Evolutionary conservation across 306 rosid species (phyloP).

Genomic region (Quercus suber): DNA sequence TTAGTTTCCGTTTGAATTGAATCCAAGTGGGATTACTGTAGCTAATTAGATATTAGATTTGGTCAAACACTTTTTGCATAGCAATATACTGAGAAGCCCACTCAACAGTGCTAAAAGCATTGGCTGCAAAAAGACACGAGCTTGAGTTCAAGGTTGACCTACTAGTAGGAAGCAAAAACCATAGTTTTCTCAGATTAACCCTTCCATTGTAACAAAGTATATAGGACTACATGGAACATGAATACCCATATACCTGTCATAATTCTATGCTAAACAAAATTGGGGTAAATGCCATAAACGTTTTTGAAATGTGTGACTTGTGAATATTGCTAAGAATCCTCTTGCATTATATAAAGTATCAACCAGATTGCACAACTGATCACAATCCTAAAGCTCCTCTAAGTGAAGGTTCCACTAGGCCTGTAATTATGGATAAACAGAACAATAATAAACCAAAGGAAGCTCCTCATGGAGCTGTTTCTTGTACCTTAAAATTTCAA

Average conservation of each 20-base stretch:
- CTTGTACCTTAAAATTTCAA: slow-evolving; percentile 40
- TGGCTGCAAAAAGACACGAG: neutral
- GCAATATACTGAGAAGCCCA: too few relatives aligned
- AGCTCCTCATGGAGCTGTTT: slow-evolving; percentile 14
- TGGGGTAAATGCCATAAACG: too few relatives aligned
- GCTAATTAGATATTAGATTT: too few relatives aligned
- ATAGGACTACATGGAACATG: neutral
- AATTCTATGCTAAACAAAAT: neutral
- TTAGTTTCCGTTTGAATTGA: too few relatives aligned
- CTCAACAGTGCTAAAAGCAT: neutral
- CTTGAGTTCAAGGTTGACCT: neutral
- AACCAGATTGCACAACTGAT: neutral
- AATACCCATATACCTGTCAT: neutral
- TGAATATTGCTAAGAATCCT: neutral
- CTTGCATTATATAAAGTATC: neutral
- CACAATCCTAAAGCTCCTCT: neutral
- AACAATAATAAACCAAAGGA: slow-evolving; percentile 5
- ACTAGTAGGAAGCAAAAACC: neutral
- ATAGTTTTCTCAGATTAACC: neutral
- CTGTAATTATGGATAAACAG: neutral
- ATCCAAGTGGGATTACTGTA: too few relatives aligned
- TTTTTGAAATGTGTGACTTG: too few relatives aligned
- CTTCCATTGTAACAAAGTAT: neutral
- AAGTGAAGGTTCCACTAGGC: neutral
- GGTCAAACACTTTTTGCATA: too few relatives aligned